Conservation (phyloP, 306 rosid genomes). For the Prunus padus region DNA sequence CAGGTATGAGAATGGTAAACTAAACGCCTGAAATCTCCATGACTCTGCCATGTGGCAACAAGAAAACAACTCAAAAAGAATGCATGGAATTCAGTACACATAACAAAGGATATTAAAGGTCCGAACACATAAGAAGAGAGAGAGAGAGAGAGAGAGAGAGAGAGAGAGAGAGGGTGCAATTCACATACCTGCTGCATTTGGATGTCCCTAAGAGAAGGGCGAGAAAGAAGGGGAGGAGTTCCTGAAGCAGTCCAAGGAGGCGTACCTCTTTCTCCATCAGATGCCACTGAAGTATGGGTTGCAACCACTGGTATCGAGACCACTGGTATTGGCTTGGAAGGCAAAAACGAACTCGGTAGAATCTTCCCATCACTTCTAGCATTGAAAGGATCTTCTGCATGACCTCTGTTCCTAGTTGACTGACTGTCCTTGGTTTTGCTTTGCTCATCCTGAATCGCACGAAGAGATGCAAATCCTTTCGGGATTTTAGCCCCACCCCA, state of each 20-base stretch:
- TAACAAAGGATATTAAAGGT: neutral
- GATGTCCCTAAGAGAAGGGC: constrained; percentile 85
- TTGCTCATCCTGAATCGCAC: constrained; percentile 84
- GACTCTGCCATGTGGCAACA: too few relatives aligned
- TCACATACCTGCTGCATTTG: constrained; percentile 84
- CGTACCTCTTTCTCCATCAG: constrained; percentile 72
- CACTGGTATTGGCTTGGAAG: constrained; percentile 88
- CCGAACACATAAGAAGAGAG: neutral
- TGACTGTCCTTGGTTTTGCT: constrained; percentile 44
- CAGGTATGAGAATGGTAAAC: neutral
- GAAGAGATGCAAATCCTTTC: constrained; percentile 71
- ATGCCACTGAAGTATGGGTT: constrained; percentile 34
- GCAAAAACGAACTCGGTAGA: constrained; percentile 63
- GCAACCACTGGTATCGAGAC: constrained; percentile 57
- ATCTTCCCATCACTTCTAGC: constrained; percentile 53
- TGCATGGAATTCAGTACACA: neutral
- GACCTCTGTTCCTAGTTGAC: constrained; percentile 33
- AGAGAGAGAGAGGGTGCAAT: neutral
- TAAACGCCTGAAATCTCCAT: neutral
- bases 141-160: neutral
- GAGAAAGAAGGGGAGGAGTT: constrained; percentile 73
- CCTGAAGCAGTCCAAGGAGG: constrained; percentile 91
- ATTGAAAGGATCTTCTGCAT: constrained; percentile 51
- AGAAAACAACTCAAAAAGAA: neutral
- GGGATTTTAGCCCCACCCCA: constrained; percentile 86